Conservation (phyloP, 2,329 filamentous ascomycete species). For the Truncatella angustata region DNA sequence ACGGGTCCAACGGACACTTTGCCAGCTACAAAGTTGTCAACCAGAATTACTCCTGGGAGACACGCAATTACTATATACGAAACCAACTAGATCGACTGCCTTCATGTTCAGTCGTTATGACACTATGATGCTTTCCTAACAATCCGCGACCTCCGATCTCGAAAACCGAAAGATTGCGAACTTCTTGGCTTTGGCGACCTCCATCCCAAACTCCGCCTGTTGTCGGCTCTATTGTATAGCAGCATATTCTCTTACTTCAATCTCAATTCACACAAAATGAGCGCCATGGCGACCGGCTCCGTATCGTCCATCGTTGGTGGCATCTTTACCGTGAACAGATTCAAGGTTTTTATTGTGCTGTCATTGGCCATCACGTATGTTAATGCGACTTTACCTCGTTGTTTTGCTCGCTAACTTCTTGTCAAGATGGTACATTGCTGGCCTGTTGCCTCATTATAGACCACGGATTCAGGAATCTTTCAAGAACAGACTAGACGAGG, state of each 20-base stretch:
- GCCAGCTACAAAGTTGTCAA: too few species aligned
- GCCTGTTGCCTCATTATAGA: constrained; percentile 41
- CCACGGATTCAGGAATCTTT: constrained; percentile 39
- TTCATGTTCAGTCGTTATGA: too few species aligned
- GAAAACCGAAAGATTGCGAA: too few species aligned
- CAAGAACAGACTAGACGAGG: constrained; percentile 36
- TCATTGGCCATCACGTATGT: constrained; percentile 37
- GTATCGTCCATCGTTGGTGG: constrained; percentile 6
- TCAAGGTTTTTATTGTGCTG: constrained; percentile 31
- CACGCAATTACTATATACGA: too few species aligned
- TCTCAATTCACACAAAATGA: not conserved
- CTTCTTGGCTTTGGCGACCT: not conserved
- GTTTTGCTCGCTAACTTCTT: not conserved
- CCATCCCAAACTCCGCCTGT: too few species aligned
- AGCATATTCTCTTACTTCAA: not conserved
- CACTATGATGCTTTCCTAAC: too few species aligned
- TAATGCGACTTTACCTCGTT: not conserved
- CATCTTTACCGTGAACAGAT: constrained; percentile 32
- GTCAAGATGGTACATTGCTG: constrained; percentile 45
- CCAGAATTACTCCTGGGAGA: not conserved
- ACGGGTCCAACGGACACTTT: too few species aligned
- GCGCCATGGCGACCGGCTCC: constrained; percentile 14
- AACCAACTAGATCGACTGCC: too few species aligned
- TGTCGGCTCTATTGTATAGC: too few species aligned
- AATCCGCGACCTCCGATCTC: too few species aligned